Evolutionary conservation across 768 basidiomycete genomes (phyloP), one percentile per base, ranked within the genome.

Genomic region (Boletus pseudopeckii): DNA sequence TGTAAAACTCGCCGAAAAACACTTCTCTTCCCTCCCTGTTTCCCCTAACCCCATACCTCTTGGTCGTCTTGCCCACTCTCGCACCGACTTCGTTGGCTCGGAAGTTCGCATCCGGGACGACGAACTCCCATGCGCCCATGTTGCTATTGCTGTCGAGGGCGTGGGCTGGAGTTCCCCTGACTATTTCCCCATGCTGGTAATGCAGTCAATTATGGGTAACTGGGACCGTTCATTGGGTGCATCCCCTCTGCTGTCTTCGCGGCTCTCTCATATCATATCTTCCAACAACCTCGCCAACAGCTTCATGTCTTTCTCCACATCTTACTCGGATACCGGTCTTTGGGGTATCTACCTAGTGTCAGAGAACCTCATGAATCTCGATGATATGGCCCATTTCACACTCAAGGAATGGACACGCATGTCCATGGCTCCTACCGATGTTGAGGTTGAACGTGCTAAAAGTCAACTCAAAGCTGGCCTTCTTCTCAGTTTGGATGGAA

Each of bases 161-260:
- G 95, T 96, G 52, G 86, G 92, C 72, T 98, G 96, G 95, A 91
- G 87, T 64, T 93, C 90, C 10, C 94, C 96, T 28, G 97, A 99
- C 75, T 98, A 98, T 80, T 98, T 92, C 85, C 92, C 95, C 56
- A 96, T 99, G 95, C 85, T 98, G 76, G 94, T 92, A 69, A 91
- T 97, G 87, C 92, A 96, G 72, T 86, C 84, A 65, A 92, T 98
- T 74, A 88, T 98, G 74, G 97, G 97, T 58, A 99, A 98, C 83
- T 99, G 97, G 97, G 96, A 99, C 71, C 85, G 97, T 62, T 90
- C 89, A 44, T 85, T 98, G 63, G 97, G 96, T 63, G 84, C 92
- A 45, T 87, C 92, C 3, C 81, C 92, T 22, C 79, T 97, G 50
- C 84, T 96, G 58, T 93, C 91, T 55, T 97, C 93, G 48, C 85